Percentiles rank a stretch among this genome's conserved stretches.
Evolutionary conservation across 768 basidiomycete genomes (phyloP).

Genomic region (Termitomyces heimii): DNA sequence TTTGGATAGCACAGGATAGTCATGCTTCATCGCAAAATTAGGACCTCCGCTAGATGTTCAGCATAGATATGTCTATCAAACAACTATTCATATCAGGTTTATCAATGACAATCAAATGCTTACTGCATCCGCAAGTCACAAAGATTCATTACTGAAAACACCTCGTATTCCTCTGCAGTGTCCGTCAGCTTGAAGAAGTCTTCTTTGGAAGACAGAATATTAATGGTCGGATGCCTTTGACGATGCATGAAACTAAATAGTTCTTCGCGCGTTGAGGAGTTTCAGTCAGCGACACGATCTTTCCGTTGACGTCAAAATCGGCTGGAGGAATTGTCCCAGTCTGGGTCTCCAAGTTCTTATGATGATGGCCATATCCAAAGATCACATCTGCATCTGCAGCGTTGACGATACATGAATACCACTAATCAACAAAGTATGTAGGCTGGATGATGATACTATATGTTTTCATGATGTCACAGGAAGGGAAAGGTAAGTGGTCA

Average conservation of each 20-base stretch:
- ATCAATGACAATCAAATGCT: not conserved
- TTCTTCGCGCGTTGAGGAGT: not conserved
- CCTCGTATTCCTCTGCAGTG: not conserved
- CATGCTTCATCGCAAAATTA: not conserved
- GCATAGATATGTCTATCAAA: not conserved
- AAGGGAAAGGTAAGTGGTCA: not conserved
- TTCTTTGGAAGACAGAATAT: not conserved
- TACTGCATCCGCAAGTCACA: not conserved
- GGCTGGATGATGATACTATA: not conserved
- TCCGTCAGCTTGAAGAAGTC: not conserved
- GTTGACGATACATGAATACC: not conserved
- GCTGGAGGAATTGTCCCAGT: not conserved
- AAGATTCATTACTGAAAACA: not conserved
- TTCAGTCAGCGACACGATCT: not conserved
- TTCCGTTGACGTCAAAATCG: not conserved
- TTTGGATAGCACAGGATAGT: not conserved
- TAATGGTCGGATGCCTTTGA: slow-evolving; percentile 4
- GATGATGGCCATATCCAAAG: not conserved
- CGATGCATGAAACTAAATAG: not conserved
- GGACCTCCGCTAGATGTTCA: not conserved
- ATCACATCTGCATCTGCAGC: not conserved
- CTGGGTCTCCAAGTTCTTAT: not conserved
- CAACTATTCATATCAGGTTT: not conserved
- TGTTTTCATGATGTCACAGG: not conserved
- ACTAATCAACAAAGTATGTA: not conserved